Percentiles rank a stretch among this genome's conserved stretches.
phyloP scores from a whole-genome alignment of 305 asterid genomes.

The Withania somnifera region DNA sequence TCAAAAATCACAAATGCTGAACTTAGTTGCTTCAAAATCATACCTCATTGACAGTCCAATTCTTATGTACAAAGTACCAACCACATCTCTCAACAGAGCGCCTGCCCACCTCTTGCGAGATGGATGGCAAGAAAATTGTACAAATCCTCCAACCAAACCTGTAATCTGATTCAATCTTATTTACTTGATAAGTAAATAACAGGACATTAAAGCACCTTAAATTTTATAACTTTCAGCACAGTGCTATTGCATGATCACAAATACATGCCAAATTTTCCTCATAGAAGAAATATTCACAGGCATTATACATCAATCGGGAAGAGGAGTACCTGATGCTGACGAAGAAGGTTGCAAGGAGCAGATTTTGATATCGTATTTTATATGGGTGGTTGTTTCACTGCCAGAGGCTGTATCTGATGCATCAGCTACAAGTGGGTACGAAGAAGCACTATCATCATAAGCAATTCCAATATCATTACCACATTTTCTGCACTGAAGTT shows the following conservation, averaged over 20 bases:
- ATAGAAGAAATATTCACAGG: not conserved
- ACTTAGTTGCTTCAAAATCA: not conserved
- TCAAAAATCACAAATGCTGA: not conserved
- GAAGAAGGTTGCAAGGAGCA: conserved; percentile 67
- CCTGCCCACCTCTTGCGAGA: not conserved
- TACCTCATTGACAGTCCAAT: not conserved
- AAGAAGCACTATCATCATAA: conserved; percentile 26
- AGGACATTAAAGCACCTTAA: not conserved
- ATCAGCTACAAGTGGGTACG: conserved; percentile 37
- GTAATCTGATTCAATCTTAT: not conserved
- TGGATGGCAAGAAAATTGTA: not conserved
- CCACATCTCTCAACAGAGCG: not conserved
- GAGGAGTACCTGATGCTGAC: not conserved
- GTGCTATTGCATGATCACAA: not conserved
- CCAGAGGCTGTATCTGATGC: conserved; percentile 37
- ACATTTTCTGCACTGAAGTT: conserved; percentile 72
- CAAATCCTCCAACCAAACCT: not conserved
- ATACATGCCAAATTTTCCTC: not conserved
- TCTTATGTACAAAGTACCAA: conserved; percentile 3
- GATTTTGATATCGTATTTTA: conserved; percentile 39
- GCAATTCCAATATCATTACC: conserved; percentile 60
- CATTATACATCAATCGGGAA: not conserved
- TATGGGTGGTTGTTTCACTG: conserved; percentile 26
- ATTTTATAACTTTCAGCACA: not conserved
- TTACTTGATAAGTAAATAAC: not conserved